Base-by-base conservation (phyloP, 2,329 filamentous ascomycete species). In the Penicillium sp. region DNA sequence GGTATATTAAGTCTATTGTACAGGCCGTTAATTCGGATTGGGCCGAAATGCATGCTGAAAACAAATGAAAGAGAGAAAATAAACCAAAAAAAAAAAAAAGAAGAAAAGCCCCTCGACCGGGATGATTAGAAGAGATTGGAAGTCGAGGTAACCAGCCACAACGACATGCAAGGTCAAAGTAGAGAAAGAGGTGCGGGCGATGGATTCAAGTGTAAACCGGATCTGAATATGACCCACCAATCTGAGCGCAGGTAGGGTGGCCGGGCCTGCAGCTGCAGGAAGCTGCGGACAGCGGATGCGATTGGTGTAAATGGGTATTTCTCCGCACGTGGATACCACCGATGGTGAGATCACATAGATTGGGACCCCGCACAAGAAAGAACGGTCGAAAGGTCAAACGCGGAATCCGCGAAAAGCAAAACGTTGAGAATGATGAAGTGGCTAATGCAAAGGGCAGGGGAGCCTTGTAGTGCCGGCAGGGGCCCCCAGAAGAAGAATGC, bases 1-100 rank as follows among this genome's bases (percentile, higher is more conserved):
- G 55, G 66, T 68, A 68, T 68, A 68, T 66, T 67, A 66, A 62
- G 61, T 68, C 65, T 68, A 68, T 67, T 61, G 54, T 66, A 68
- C 65, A 68, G 60, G 59, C 64, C 59, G 62, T 55, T 58, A 60
- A 20, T 35, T 18, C n/a, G 32, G 18, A 4, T 12, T 20, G 15
- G 18, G 33, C 33, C 33, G 33, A 37, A 13, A 37, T 37, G 33
- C 33, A 37, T 37, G 54, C 54, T 54, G 50, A 52, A 53, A 41
- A 42, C 51, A 45, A 51, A 27, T 10, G 27, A 28, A 28, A 28
- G 9, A 28, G 8, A 2, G 15, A 32, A 40, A 48, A 46, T 57
- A 58, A 44, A 51, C 40, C 45, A 4, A 43, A 49, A 4, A 37
- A 40, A 35, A 13, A 32, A 33, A 45, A 44, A 52, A 51, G 46